These are phyloP conservation scores for Mariannaea sp. DNA, from an alignment of 2,329 filamentous ascomycete genomes.

Conservation along the genomic window DNA sequence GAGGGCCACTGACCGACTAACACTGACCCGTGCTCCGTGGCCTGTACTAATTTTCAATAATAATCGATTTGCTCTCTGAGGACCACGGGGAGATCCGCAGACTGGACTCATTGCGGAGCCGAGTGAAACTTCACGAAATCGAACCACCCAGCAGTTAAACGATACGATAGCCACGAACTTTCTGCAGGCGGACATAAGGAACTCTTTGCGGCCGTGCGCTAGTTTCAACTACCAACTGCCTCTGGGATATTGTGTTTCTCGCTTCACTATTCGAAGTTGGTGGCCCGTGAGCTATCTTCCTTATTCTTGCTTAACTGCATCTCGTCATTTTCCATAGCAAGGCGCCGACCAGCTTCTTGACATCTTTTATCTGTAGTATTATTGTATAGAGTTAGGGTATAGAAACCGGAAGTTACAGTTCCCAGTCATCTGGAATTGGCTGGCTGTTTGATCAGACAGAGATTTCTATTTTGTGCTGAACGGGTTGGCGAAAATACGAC, in stretches of 20 bases:
- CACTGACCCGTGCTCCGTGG: not conserved
- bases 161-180: not conserved
- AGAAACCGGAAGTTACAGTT: not conserved
- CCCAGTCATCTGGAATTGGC: not conserved
- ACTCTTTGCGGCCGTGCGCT: not conserved
- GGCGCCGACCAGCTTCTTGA: not conserved
- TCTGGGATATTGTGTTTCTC: not conserved
- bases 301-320: not conserved
- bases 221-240: not conserved
- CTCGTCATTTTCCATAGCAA: not conserved
- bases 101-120: not conserved
- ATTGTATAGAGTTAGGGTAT: not conserved
- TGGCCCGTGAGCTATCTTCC: not conserved
- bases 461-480: not conserved
- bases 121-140: not conserved
- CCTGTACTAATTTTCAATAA: not conserved
- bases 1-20: not conserved
- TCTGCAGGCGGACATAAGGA: not conserved
- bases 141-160: conserved; percentile 3
- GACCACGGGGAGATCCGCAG: no score
- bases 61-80: no score
- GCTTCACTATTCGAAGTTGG: not conserved
- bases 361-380: not conserved
- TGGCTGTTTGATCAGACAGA: conserved; percentile 11
- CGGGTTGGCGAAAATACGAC: not conserved